Evolutionary conservation across 306 rosid species (phyloP).

Genomic region (Abrus precatorius): DNA sequence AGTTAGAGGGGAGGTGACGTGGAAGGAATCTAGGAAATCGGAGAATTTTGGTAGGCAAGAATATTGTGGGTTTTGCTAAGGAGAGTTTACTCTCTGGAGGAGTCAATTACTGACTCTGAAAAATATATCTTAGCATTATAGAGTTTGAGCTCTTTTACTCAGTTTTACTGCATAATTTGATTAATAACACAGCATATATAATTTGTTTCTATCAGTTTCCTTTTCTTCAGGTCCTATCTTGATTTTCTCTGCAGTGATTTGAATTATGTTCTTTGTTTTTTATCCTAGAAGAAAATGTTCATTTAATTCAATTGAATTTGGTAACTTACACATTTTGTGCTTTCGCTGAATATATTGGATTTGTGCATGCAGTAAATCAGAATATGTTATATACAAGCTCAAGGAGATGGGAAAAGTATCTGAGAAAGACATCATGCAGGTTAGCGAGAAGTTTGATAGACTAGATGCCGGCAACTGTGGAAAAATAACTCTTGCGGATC

Average conservation of each 20-base stretch:
- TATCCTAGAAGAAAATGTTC: neutral
- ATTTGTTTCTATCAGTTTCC: neutral
- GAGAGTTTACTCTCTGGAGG: too few relatives aligned
- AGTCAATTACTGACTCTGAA: too few relatives aligned
- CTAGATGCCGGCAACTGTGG: constrained; percentile 85
- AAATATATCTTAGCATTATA: too few relatives aligned
- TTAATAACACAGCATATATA: too few relatives aligned
- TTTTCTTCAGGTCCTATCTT: neutral
- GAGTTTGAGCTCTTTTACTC: too few relatives aligned
- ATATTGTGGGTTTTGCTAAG: too few relatives aligned
- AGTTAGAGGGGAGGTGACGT: too few relatives aligned
- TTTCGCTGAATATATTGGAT: constrained; percentile 39
- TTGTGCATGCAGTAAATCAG: constrained; percentile 80
- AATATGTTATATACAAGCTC: constrained; percentile 92
- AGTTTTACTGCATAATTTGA: too few relatives aligned
- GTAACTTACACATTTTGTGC: constrained; percentile 22
- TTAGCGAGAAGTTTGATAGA: constrained; percentile 81
- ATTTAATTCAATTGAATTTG: constrained; percentile 44
- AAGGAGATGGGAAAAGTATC: constrained; percentile 93
- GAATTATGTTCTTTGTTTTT: constrained; percentile 23
- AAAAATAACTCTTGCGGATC: constrained; percentile 86
- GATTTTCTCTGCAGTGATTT: constrained; percentile 21
- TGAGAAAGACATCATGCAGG: constrained; percentile 81
- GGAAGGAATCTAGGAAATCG: too few relatives aligned
- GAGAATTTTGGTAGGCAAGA: too few relatives aligned